Evolutionary conservation across 2,329 filamentous ascomycete genomes (phyloP).

Genomic region (Hymenoscyphus linearis): DNA sequence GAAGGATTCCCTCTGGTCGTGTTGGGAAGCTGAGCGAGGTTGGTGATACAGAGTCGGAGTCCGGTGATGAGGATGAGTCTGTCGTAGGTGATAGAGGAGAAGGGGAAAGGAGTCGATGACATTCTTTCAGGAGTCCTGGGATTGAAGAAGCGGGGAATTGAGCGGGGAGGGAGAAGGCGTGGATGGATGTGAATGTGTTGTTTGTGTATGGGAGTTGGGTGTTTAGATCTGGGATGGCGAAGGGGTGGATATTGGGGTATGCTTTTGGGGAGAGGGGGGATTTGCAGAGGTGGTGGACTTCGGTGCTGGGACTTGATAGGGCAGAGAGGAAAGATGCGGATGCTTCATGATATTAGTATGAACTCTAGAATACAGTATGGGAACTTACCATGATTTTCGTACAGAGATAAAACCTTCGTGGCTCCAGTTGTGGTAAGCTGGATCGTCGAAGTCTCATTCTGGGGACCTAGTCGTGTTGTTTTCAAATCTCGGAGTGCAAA

Average conservation of each 20-base stretch:
- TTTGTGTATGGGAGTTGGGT: conserved; percentile 34
- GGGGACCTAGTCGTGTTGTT: background rate
- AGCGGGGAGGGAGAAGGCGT: conserved; percentile 51
- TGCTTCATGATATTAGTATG: conserved; percentile 16
- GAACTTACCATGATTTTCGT: conserved; percentile 30
- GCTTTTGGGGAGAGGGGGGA: conserved; percentile 32
- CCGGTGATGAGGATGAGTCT: background rate
- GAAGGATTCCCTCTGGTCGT: conserved; percentile 42
- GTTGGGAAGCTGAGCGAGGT: background rate
- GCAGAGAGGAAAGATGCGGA: conserved; percentile 30
- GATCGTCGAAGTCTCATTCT: conserved; percentile 30
- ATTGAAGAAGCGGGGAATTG: conserved; percentile 52
- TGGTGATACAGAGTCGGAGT: background rate
- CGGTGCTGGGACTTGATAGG: conserved; percentile 30
- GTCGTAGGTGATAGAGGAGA: conserved; percentile 7
- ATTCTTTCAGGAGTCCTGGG: conserved; percentile 48
- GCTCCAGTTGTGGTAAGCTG: conserved; percentile 13
- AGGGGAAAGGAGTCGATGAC: conserved; percentile 49
- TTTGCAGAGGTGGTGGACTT: conserved; percentile 41
- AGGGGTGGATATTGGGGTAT: conserved; percentile 32
- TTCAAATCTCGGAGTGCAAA: conserved; percentile 46
- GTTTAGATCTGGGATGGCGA: conserved; percentile 32
- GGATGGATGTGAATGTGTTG: conserved; percentile 43
- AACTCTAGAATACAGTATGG: background rate
- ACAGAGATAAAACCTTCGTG: conserved; percentile 26